phyloP scores from a whole-genome alignment of 495 filamentous ascomycete species.

The Geopyxis carbonaria region DNA sequence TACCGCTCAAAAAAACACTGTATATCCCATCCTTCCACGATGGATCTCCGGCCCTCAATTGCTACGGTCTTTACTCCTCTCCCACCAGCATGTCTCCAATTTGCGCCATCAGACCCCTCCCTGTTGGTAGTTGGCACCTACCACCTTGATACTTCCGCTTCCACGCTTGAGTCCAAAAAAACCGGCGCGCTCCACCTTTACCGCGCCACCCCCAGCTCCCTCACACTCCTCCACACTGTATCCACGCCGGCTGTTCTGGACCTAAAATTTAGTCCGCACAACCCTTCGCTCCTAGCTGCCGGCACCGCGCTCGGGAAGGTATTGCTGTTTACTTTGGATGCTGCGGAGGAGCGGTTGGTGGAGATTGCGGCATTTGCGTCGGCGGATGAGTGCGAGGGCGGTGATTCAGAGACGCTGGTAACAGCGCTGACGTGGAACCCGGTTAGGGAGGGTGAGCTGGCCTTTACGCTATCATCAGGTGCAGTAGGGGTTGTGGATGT shows the following conservation, averaged over 20 bases:
- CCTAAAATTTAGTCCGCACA: conserved; percentile 55
- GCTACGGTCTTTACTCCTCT: conserved; percentile 26
- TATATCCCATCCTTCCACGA: too few relatives aligned
- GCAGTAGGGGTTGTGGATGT: conserved; percentile 31
- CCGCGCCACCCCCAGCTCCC: neutral
- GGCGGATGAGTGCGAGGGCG: too few relatives aligned
- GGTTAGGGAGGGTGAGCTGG: conserved; percentile 31
- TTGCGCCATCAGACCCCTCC: conserved; percentile 45
- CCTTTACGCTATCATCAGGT: conserved; percentile 53
- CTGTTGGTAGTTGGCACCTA: conserved; percentile 81
- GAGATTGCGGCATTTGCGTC: too few relatives aligned
- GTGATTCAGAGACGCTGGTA: conserved; percentile 41
- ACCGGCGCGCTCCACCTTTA: conserved; percentile 59
- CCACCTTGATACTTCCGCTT: conserved; percentile 32
- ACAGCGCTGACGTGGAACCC: conserved; percentile 60
- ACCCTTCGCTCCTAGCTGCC: conserved; percentile 41
- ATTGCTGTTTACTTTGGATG: conserved; percentile 37
- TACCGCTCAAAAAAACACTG: too few relatives aligned
- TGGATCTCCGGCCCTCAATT: neutral
- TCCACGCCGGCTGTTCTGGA: conserved; percentile 61
- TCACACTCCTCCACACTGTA: conserved; percentile 31
- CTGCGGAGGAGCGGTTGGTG: conserved; percentile 14
- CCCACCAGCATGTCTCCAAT: conserved; percentile 75
- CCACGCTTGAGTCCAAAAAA: conserved; percentile 30
- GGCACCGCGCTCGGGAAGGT: conserved; percentile 58